A percentile compares a stretch with the other conserved stretches of the same genome.
Evolutionary conservation across 257 asterid genomes (phyloP).

Genomic region (Ligustrum vulgare): DNA sequence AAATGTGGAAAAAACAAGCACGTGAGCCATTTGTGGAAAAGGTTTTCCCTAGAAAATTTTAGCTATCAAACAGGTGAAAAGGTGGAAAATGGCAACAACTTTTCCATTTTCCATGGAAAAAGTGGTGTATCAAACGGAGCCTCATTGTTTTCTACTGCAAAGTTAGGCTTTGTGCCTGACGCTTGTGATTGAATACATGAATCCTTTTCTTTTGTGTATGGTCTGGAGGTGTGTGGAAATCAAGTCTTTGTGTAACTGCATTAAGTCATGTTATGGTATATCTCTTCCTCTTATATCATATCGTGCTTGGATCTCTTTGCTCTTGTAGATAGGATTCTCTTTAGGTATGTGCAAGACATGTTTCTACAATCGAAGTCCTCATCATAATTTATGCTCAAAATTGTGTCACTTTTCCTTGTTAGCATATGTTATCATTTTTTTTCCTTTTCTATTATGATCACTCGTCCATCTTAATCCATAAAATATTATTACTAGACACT

Average conservation of each 20-base stretch:
- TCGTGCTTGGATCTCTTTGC: neutral
- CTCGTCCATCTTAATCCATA: neutral
- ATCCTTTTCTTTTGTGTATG: neutral
- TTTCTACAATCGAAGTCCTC: neutral
- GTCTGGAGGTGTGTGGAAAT: neutral
- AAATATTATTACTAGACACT: neutral
- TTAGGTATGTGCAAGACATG: neutral
- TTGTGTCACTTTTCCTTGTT: neutral
- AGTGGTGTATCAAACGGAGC: no score
- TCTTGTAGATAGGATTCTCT: neutral
- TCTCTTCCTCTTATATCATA: neutral
- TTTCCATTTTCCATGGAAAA: no score
- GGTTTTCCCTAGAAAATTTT: no score
- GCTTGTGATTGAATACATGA: neutral
- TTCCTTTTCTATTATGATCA: neutral
- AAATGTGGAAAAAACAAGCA: no score
- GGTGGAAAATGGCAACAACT: no score
- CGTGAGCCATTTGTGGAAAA: no score
- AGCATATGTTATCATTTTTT: neutral
- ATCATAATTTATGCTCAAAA: neutral
- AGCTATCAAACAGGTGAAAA: no score
- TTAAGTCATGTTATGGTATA: neutral
- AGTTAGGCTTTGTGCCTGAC: neutral
- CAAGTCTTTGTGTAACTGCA: neutral
- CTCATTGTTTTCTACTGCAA: neutral